phyloP scores from a whole-genome alignment of 2,329 filamentous ascomycete species.

The Nemania serpens region DNA sequence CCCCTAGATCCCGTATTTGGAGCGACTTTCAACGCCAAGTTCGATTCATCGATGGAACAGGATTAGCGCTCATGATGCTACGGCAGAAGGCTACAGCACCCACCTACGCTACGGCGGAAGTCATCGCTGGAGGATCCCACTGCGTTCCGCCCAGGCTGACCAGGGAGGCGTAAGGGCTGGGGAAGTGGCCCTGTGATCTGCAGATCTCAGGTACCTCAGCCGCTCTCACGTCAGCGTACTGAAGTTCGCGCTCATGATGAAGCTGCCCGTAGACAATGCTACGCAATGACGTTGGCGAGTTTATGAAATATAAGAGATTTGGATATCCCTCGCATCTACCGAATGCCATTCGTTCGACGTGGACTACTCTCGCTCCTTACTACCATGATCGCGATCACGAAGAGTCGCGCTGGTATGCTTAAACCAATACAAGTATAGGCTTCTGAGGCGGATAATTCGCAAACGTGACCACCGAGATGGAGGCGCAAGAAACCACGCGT shows the following conservation, averaged over 20 bases:
- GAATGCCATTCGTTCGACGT: not conserved
- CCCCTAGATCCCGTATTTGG: slow-evolving; percentile 16
- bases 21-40: slow-evolving; percentile 5
- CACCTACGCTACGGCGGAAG: not conserved
- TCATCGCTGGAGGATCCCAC: not conserved
- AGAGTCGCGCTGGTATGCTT: not conserved
- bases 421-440: slow-evolving; percentile 11
- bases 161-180: not conserved
- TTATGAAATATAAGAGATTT: not conserved
- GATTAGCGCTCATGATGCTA: not conserved
- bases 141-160: no score
- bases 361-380: not conserved
- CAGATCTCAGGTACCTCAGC: slow-evolving; percentile 8
- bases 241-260: slow-evolving; percentile 18
- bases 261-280: not conserved
- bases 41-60: not conserved
- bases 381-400: not conserved
- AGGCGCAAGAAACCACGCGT: slow-evolving; percentile 7
- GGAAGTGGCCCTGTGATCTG: not conserved
- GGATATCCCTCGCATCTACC: not conserved
- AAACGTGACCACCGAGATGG: slow-evolving; percentile 13
- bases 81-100: no score
- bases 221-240: slow-evolving; percentile 20
- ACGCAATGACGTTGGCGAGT: not conserved
- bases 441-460: not conserved